Evolutionary conservation across 805 yeast genomes (phyloP).

Genomic region (Debaryomyces maramus): DNA sequence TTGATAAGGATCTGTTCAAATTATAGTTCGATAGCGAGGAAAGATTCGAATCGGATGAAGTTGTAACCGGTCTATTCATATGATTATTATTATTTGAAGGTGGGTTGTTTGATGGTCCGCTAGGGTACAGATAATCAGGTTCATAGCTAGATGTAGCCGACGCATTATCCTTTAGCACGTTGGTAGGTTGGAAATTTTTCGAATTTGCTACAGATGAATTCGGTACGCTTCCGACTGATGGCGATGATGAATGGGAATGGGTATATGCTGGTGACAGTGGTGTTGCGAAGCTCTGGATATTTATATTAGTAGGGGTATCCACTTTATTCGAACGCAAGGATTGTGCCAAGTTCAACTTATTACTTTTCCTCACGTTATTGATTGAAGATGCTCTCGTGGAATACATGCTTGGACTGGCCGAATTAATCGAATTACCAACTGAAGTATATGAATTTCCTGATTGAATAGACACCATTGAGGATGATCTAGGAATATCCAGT

Average conservation of each 20-base stretch:
- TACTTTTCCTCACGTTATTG: conserved; percentile 16
- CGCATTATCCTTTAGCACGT: conserved; percentile 5
- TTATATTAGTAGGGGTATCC: conserved; percentile 29
- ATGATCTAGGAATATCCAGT: conserved; percentile 9
- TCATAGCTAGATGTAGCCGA: conserved; percentile 2
- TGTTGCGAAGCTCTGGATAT: conserved; percentile 2
- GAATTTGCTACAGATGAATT: background rate
- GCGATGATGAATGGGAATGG: background rate
- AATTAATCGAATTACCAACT: background rate
- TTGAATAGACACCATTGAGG: conserved; percentile 9
- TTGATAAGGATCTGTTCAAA: conserved; percentile 22
- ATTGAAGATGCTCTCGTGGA: conserved; percentile 15
- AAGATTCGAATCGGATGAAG: conserved; percentile 18
- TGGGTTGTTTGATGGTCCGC: background rate
- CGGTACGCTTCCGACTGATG: background rate
- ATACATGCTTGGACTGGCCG: conserved; percentile 4
- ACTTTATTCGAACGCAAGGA: conserved; percentile 21
- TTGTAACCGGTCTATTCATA: background rate
- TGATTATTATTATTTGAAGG: background rate
- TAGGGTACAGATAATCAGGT: background rate
- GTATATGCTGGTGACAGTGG: background rate
- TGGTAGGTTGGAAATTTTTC: conserved; percentile 7
- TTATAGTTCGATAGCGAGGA: conserved; percentile 24
- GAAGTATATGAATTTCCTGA: conserved; percentile 4
- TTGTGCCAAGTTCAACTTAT: conserved; percentile 21